phyloP scores from a whole-genome alignment of 345 rosid genomes.

The Nephelium lappaceum region DNA sequence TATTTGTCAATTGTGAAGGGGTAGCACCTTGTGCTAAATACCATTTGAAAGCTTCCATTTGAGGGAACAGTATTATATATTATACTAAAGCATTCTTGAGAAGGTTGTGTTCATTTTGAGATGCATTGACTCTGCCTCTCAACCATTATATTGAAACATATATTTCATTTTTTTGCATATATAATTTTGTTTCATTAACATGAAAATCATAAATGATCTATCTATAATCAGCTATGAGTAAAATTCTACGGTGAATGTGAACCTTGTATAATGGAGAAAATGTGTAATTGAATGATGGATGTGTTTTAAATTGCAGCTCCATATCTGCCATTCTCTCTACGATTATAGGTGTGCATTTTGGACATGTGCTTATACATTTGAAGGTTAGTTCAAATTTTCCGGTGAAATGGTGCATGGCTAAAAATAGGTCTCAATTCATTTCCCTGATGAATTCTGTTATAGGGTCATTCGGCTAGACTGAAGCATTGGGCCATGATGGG shows the following conservation, averaged over 20 bases:
- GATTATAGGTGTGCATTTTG: conserved; percentile 79
- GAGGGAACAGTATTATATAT: background rate
- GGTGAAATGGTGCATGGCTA: background rate
- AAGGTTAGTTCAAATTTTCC: conserved; percentile 46
- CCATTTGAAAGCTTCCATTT: conserved; percentile 4
- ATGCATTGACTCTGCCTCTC: background rate
- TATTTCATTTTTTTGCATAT: background rate
- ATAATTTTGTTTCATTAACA: background rate
- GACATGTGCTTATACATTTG: conserved; percentile 70
- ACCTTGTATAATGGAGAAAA: background rate
- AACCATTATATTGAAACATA: background rate
- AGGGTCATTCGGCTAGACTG: conserved; percentile 68
- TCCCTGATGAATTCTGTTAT: conserved; percentile 20
- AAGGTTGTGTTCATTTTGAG: background rate
- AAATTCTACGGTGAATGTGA: background rate
- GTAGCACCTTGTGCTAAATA: background rate
- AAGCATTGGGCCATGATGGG: conserved; percentile 79
- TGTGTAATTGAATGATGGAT: background rate
- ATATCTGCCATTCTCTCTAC: conserved; percentile 79
- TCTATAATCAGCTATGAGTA: background rate
- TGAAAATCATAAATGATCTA: background rate
- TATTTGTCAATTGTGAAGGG: background rate
- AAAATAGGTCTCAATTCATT: conserved; percentile 10
- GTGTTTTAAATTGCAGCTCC: conserved; percentile 55
- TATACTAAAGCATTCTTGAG: background rate